Evolutionary conservation across 768 basidiomycete genomes (phyloP).

Genomic region (Galerina sulciceps): DNA sequence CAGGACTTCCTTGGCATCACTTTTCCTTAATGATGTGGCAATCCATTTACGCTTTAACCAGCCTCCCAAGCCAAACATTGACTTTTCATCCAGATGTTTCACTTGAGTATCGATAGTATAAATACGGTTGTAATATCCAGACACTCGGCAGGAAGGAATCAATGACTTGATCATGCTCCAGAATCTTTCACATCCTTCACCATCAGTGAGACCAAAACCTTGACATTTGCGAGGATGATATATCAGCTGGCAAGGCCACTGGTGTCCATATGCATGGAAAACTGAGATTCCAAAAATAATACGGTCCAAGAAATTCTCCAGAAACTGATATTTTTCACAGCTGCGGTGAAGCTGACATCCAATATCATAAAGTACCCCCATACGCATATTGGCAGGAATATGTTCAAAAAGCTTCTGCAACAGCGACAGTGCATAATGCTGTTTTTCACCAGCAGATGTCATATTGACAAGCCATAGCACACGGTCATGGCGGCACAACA

Average conservation of each 20-base stretch:
- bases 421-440: background rate
- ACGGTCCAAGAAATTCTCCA: slow-evolving; percentile 20
- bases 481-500: background rate
- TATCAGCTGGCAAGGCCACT: slow-evolving; percentile 39
- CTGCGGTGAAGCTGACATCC: slow-evolving; percentile 35
- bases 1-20: slow-evolving; percentile 3
- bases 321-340: slow-evolving; percentile 28
- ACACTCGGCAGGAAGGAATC: too few relatives aligned
- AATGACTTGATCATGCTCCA: background rate
- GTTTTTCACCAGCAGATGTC: background rate
- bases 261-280: slow-evolving; percentile 45
- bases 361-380: slow-evolving; percentile 38
- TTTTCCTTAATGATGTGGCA: background rate
- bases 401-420: slow-evolving; percentile 29
- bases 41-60: slow-evolving; percentile 8
- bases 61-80: background rate
- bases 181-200: slow-evolving; percentile 34
- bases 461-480: background rate
- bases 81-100: background rate
- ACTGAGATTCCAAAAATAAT: slow-evolving; percentile 34
- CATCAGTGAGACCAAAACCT: slow-evolving; percentile 31
- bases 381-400: slow-evolving; percentile 26
- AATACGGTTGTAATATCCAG: too few relatives aligned
- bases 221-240: slow-evolving; percentile 36
- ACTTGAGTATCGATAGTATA: too few relatives aligned